Conservation (phyloP, 1,284 basidiomycete species). For the Irpex sp. region DNA sequence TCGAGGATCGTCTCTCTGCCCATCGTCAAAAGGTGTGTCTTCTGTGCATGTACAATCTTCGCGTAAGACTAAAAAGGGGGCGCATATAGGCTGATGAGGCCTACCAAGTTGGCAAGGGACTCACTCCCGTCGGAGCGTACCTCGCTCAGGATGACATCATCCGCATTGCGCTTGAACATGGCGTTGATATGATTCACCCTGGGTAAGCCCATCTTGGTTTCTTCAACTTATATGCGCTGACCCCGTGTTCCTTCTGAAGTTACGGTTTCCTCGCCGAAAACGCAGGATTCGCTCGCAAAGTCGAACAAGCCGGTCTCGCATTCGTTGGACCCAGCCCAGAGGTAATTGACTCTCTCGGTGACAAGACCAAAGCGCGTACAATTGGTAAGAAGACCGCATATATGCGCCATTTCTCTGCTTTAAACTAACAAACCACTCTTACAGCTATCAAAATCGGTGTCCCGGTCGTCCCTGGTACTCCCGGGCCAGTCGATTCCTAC, state of each 20-base stretch:
- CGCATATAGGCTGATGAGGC: conserved; percentile 86
- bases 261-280: conserved; percentile 99
- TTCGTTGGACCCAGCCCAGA: conserved; percentile 96
- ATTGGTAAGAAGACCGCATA: conserved; percentile 47
- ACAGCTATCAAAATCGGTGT: conserved; percentile 86
- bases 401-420: neutral
- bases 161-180: conserved; percentile 89
- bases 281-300: conserved; percentile 91
- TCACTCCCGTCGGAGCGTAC: conserved; percentile 95
- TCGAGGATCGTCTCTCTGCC: conserved; percentile 93
- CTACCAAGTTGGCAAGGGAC: conserved; percentile 94
- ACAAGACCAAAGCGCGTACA: conserved; percentile 96
- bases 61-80: no score
- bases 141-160: conserved; percentile 98
- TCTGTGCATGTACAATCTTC: no score
- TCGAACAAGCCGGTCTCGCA: conserved; percentile 94
- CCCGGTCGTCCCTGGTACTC: conserved; percentile 96
- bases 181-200: conserved; percentile 99
- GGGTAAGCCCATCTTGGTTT: conserved; percentile 49
- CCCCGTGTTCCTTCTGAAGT: conserved; percentile 35
- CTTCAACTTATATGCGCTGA: conserved; percentile 8
- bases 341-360: conserved; percentile 95
- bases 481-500: conserved; percentile 86
- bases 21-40: conserved; percentile 88
- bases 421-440: neutral